Evolutionary conservation across 2,329 filamentous ascomycete genomes (phyloP), one percentile per base, ranked within the genome.

Genomic region (Dactylonectria estremocensis): DNA sequence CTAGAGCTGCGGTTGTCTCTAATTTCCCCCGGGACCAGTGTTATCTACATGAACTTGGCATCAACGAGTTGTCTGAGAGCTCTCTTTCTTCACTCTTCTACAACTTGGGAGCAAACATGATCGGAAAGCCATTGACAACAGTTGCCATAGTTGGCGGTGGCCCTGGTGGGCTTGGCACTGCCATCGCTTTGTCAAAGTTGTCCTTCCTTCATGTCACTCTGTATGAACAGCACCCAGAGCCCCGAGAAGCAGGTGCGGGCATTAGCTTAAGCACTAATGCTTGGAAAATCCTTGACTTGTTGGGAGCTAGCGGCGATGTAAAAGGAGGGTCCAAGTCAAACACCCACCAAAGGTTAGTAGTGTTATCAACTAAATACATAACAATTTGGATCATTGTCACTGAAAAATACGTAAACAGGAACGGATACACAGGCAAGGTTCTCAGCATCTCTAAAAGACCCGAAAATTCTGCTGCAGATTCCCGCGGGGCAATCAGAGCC

Each of bases 281-380:
- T 9, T 60, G 57, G 57, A 60, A 52, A 48, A 52, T 60, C 31
- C 57, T 60, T 52, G 57, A 60, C n/a, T 40, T 60, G 20, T 46
- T 60, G n/a, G 57, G 48, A 14, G 48, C 57, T 3, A 35, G 57
- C 14, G 24, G 31, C 20, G 46, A 52, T 18, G 46, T 60, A 3
- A 60, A 60, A 31, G 57, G 57, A 11, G 57, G 57, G 40, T 60
- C 57, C n/a, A 60, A 60, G 48, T 52, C 46, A 20, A 60, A 60
- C 22, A 60, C 57, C 7, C 46, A 52, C 33, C 57, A 60, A 50
- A 52, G 57, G 57, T 60, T 20, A 5, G 31, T 52, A 8, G 5
- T n/a, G 20, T 37, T 14, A 59, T 37, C 5, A 37, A 14, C 16
- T 7, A 43, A 43, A 14, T n/a, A 14, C 4, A 43, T 6, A 1